Evolutionary conservation across 2,329 filamentous ascomycete species (phyloP), one percentile per base, ranked within the genome.

Genomic region (Paecilomyces sp.): DNA sequence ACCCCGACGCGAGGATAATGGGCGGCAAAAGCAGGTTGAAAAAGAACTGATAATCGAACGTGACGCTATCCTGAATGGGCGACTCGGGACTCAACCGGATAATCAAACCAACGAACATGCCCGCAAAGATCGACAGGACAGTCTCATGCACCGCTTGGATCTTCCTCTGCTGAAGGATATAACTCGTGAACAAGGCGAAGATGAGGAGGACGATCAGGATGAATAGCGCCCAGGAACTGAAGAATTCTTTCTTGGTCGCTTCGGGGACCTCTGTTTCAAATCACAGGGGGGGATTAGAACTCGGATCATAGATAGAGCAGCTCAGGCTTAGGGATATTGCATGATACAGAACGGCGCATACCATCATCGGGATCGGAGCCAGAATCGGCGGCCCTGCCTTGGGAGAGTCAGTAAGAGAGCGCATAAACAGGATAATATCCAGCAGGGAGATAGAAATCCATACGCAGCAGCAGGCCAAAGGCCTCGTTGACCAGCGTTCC

Each of bases 11-110:
- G 30, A 99, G 83, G 73, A 99, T 99, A 72, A 99, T 99, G 59
- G 94, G 94, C 41, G 94, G 94, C n/a, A 99, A 89, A 12, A 99
- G 85, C 54, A 99, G 85, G 76, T 99, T 99, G 83, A 99, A 99
- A 82, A 99, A 99, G 81, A 97, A 96, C 73, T 97, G 92, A 74
- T 97, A 97, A 79, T 97, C 90, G 81, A 99, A 99, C 76, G 89
- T 96, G 71, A 99, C 92, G 64, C 91, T 87, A 72, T 90, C 90
- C 74, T 92, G 88, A 68, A 99, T 92, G 63, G 89, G 91, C 63
- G 91, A 88, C 65, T 89, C 88, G 57, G 89, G 88, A 52, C 87
- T 90, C 63, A 97, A 80, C 70, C 94, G 86, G 60, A 99, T 86
- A 61, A 96, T 84, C 68, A 99, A 81, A 5, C 94, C 94, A 62